Evolutionary conservation across 192 early-diverging fungal species (phyloP).

Genomic region (Coemansia sp.): DNA sequence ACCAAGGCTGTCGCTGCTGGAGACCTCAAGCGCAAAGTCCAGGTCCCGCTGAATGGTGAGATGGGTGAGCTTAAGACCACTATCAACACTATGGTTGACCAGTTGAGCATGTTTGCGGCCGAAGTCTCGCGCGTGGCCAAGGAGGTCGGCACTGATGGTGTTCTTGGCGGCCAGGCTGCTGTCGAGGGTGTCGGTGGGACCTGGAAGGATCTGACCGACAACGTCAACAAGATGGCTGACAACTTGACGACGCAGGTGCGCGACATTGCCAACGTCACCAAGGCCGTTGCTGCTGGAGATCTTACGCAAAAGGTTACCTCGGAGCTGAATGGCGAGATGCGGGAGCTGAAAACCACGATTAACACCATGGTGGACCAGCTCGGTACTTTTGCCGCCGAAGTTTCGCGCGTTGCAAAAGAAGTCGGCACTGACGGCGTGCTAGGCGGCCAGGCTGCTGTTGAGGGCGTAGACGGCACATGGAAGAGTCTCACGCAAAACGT

Average conservation of each 20-base stretch:
- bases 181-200: conserved; percentile 46
- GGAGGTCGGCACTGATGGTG: too few relatives aligned
- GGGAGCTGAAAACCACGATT: conserved; percentile 49
- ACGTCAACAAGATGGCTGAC: conserved; percentile 52
- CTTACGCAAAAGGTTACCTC: conserved; percentile 51
- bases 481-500: conserved; percentile 53
- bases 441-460: conserved; percentile 53
- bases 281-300: too few relatives aligned
- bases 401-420: too few relatives aligned
- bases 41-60: conserved; percentile 1
- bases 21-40: conserved; percentile 56
- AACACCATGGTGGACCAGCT: conserved; percentile 56
- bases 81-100: conserved; percentile 31
- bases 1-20: too few relatives aligned
- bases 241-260: too few relatives aligned
- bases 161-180: conserved; percentile 51
- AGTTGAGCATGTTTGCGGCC: conserved; percentile 48
- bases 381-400: too few relatives aligned
- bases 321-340: conserved; percentile 47
- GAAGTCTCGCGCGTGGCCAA: too few relatives aligned
- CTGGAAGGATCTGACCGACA: too few relatives aligned
- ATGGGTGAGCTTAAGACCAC: conserved; percentile 3
- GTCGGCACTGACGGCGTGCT: too few relatives aligned
- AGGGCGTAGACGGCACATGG: conserved; percentile 53
- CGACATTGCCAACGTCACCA: too few relatives aligned